Evolutionary conservation across 768 basidiomycete species (phyloP).

Genomic region (Tephrocybe sp.): DNA sequence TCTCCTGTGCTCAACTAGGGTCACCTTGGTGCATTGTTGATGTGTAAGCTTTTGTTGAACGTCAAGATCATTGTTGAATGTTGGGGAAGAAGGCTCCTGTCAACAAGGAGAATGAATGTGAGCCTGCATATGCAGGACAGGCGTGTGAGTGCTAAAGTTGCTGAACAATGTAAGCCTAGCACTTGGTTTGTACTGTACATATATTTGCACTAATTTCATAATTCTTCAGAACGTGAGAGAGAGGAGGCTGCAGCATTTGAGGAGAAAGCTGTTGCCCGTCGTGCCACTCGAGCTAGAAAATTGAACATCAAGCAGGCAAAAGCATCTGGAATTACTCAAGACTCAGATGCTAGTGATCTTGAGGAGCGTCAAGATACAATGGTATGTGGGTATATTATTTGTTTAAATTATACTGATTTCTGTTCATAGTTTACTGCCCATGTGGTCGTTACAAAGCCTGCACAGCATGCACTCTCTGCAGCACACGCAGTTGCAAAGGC

Average conservation of each 20-base stretch:
- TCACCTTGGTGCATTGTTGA: neutral
- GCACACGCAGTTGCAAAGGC: neutral
- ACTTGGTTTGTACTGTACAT: neutral
- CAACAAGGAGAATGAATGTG: neutral
- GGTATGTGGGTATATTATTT: neutral
- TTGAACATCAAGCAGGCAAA: neutral
- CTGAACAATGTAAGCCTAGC: neutral
- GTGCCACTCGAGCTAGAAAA: neutral
- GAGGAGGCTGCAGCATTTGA: neutral
- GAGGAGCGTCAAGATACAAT: neutral
- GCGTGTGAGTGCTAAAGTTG: neutral
- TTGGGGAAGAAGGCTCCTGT: no score
- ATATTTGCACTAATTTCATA: neutral
- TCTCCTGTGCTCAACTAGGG: neutral
- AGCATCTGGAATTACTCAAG: conserved; percentile 6
- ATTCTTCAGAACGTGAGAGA: neutral
- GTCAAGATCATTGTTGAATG: no score
- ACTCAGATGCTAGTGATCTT: neutral
- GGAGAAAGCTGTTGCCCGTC: neutral
- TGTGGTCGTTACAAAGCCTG: neutral
- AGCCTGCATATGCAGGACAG: neutral
- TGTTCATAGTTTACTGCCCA: neutral
- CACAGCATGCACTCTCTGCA: neutral
- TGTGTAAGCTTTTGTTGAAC: neutral
- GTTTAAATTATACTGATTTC: neutral